Base-by-base conservation (phyloP, 169 alveolate genomes). In the Cryptosporidium canis region DNA sequence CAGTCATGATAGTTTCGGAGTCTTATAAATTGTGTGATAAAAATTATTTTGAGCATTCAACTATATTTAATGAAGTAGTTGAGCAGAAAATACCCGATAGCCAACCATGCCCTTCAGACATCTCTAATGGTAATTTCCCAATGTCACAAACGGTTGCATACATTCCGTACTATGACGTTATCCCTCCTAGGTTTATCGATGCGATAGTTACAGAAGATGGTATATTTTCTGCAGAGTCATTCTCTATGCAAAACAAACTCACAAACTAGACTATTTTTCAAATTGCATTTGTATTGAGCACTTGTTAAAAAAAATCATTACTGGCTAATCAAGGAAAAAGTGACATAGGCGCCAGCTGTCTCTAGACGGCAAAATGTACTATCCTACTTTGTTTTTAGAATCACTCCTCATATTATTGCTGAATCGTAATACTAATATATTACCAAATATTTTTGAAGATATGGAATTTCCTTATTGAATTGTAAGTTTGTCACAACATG, bases 161-260 rank as follows among this genome's bases (percentile, higher is more conserved):
- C 18, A 56, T 43, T 35, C 72, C 87, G n/a, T 77, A 77, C 24
- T 77, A 77, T 45, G 87, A 77, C 14, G 87, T 77, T 9, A 77
- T 55, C 8, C 87, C 87, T 5, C 87, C 87, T 8, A 77, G 41
- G 12, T 77, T 77, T n/a, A 58, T 77, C 18, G 44, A 61, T 61
- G 87, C 72, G 14, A 77, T 77, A 18, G 64, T 77, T 16, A 77
- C 87, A 9, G 87, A 77, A 48, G 87, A 77, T 58, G 87, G 87
- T 14, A 56, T 77, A 18, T 61, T 37, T 61, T 77, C 87, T 14
- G 51, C 72, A 1, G 33, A 21, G 3, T 18, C 87, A 33, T 41
- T 77, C 21, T 39, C 72, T 6, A 55, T 77, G 16, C 72, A 61
- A 27, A 39, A 33, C 35, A 56, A 35, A 2, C 5, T 31, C 45